Conservation (phyloP, 805 yeast species). For the Ogataea chonburiensis region DNA sequence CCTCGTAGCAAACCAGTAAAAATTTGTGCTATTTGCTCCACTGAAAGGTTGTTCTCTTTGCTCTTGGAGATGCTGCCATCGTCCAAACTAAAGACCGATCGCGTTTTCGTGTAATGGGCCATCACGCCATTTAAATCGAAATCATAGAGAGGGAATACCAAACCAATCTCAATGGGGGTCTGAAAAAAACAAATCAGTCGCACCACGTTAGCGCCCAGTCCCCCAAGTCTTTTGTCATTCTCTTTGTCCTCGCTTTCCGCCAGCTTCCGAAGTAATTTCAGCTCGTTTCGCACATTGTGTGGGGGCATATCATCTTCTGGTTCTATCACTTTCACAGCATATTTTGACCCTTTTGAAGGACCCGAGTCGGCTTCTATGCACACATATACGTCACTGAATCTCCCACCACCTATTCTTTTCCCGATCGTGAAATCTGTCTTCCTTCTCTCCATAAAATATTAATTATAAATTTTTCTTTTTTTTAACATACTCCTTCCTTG, state of each 20-base stretch:
- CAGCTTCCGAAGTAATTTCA: constrained; percentile 35
- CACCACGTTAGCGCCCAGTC: constrained; percentile 16
- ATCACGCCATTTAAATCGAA: constrained; percentile 38
- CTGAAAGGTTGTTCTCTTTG: constrained; percentile 18
- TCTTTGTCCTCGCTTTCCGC: constrained; percentile 5
- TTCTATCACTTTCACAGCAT: constrained; percentile 48
- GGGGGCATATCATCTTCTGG: constrained; percentile 54
- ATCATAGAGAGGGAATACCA: constrained; percentile 43
- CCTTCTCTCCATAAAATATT: constrained; percentile 8
- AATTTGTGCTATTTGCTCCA: constrained; percentile 27
- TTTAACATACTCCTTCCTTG: too few relatives aligned
- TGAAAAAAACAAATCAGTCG: constrained; percentile 16
- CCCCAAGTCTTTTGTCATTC: not conserved
- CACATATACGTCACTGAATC: constrained; percentile 41
- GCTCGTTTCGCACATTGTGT: constrained; percentile 49
- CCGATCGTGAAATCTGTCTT: constrained; percentile 21
- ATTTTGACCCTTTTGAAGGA: constrained; percentile 13
- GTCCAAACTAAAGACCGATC: constrained; percentile 18
- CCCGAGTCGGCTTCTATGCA: constrained; percentile 7
- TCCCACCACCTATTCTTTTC: constrained; percentile 40
- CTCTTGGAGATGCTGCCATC: constrained; percentile 19
- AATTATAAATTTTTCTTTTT: not conserved
- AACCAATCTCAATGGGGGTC: constrained; percentile 35
- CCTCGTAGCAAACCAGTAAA: constrained; percentile 44
- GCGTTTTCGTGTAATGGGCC: constrained; percentile 33